These are phyloP conservation scores for Saccharomyces pastorianus DNA, from an alignment of 1,139 yeast genomes.

Conservation along the genomic window DNA sequence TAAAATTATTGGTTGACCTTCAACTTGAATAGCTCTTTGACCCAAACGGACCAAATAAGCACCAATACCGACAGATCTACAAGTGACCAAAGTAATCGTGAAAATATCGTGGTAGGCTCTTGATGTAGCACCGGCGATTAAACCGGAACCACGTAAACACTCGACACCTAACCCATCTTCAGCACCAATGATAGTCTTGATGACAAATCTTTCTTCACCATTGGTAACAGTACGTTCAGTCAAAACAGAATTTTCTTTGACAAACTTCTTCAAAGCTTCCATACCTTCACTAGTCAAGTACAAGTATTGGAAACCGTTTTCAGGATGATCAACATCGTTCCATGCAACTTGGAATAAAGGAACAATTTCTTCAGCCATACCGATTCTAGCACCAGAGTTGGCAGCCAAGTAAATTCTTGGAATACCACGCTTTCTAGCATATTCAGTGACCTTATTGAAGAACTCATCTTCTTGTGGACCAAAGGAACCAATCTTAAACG, in stretches of 20 bases:
- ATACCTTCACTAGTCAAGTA: constrained; percentile 69
- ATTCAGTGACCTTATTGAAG: constrained; percentile 86
- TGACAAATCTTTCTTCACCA: constrained; percentile 75
- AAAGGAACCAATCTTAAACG: constrained; percentile 95
- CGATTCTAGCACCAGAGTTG: constrained; percentile 97
- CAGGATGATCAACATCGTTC: constrained; percentile 68
- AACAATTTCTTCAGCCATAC: constrained; percentile 91
- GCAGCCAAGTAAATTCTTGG: constrained; percentile 95
- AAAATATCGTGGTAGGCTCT: constrained; percentile 95
- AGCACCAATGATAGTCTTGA: constrained; percentile 80
- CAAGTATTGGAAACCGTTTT: constrained; percentile 83
- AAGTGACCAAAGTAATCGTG: constrained; percentile 91
- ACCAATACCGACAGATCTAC: constrained; percentile 99
- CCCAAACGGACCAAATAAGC: constrained; percentile 96
- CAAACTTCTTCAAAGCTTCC: constrained; percentile 49
- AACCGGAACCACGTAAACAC: constrained; percentile 94
- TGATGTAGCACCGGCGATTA: constrained; percentile 97
- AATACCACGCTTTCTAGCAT: constrained; percentile 82
- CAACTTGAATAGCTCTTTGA: constrained; percentile 97
- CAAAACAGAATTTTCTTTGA: constrained; percentile 53
- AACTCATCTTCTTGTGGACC: constrained; percentile 95
- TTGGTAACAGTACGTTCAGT: constrained; percentile 77
- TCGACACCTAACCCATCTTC: constrained; percentile 98
- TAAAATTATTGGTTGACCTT: constrained; percentile 95
- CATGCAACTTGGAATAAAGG: constrained; percentile 88